Percentiles rank a stretch among this genome's conserved stretches.
Evolutionary conservation across 2,329 filamentous ascomycete genomes (phyloP).

Genomic region (Fusarium zealandicum): DNA sequence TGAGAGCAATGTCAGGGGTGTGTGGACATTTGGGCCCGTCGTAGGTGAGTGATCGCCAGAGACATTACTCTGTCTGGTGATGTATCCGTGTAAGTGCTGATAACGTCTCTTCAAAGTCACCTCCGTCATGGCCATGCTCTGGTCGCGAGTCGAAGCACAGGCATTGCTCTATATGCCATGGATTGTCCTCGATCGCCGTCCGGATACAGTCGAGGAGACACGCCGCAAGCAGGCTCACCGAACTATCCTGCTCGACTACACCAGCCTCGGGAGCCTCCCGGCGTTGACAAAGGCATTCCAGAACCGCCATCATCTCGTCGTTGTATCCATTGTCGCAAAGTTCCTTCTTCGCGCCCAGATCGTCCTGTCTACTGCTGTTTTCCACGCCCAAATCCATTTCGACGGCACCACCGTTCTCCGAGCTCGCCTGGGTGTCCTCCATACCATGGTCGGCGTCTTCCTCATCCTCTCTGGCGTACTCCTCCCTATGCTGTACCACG

Average conservation of each 20-base stretch:
- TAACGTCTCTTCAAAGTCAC: constrained; percentile 25
- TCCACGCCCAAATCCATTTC: constrained; percentile 33
- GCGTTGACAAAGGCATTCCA: constrained; percentile 32
- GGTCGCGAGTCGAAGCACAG: constrained; percentile 41
- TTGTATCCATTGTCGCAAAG: constrained; percentile 29
- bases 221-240: constrained; percentile 40
- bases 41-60: constrained; percentile 36
- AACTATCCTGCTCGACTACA: constrained; percentile 41
- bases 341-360: constrained; percentile 38
- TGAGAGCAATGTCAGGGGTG: constrained; percentile 26
- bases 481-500: constrained; percentile 40
- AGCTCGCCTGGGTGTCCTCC: constrained; percentile 31
- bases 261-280: constrained; percentile 32
- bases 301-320: constrained; percentile 41
- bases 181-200: constrained; percentile 40
- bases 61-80: constrained; percentile 10
- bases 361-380: constrained; percentile 40
- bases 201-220: constrained; percentile 37
- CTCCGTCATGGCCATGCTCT: constrained; percentile 38
- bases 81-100: constrained; percentile 13
- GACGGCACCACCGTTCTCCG: constrained; percentile 31
- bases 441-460: constrained; percentile 38
- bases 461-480: constrained; percentile 28
- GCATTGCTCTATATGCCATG: constrained; percentile 41
- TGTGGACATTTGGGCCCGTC: constrained; percentile 43